These are phyloP conservation scores for Lachancea cidri DNA, from an alignment of 805 yeast genomes.

Conservation along the genomic window DNA sequence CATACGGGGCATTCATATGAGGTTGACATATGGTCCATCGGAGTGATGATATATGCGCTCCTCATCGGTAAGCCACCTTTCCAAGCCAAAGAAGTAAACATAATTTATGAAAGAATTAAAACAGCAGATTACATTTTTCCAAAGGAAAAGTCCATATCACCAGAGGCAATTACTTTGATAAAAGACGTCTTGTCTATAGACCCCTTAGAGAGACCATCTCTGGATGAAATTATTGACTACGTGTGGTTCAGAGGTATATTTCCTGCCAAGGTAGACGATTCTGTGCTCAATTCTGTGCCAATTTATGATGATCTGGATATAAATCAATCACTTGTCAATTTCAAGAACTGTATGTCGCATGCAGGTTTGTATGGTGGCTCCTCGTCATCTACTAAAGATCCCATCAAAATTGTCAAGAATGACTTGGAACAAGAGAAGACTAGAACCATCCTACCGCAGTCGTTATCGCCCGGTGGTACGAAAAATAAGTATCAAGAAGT, in stretches of 20 bases:
- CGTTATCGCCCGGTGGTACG: constrained; percentile 90
- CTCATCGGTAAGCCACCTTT: constrained; percentile 95
- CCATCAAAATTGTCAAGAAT: constrained; percentile 63
- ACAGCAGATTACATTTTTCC: constrained; percentile 79
- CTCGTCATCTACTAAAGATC: constrained; percentile 41
- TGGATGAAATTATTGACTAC: constrained; percentile 73
- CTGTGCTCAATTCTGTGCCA: constrained; percentile 44
- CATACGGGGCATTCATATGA: constrained; percentile 86
- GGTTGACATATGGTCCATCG: constrained; percentile 97
- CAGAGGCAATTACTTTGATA: constrained; percentile 70
- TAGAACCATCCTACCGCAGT: constrained; percentile 70
- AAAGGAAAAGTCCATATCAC: constrained; percentile 53
- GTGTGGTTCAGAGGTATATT: constrained; percentile 85
- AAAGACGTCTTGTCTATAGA: constrained; percentile 67
- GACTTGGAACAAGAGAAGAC: constrained; percentile 68
- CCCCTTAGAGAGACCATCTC: constrained; percentile 75
- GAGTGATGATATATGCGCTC: constrained; percentile 92
- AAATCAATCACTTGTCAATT: constrained; percentile 61
- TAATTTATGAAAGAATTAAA: constrained; percentile 89
- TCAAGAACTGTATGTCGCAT: constrained; percentile 56
- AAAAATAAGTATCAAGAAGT: constrained; percentile 80
- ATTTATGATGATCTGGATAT: constrained; percentile 57
- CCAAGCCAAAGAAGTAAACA: constrained; percentile 90
- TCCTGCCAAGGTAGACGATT: constrained; percentile 62
- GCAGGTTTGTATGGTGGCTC: constrained; percentile 49